phyloP scores from a whole-genome alignment of 768 basidiomycete species.

The Baorangia bicolor region DNA sequence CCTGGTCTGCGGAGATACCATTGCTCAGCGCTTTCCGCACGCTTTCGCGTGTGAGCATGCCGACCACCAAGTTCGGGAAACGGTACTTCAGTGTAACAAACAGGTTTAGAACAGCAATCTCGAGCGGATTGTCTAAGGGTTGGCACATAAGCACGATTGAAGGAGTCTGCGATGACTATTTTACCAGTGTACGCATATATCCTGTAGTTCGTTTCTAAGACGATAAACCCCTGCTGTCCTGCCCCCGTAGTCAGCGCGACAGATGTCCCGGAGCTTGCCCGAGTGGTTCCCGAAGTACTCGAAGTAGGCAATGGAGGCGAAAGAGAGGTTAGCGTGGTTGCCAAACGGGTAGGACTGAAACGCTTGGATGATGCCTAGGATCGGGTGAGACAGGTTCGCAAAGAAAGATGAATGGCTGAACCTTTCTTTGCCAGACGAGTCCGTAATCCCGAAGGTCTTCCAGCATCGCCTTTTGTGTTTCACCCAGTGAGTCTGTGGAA shows the following conservation, averaged over 20 bases:
- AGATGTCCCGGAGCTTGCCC: conserved; percentile 14
- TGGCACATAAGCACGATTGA: conserved; percentile 18
- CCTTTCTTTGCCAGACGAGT: conserved; percentile 83
- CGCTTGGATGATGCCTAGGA: conserved; percentile 66
- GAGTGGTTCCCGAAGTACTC: conserved; percentile 21
- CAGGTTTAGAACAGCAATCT: conserved; percentile 92
- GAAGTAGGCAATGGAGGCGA: conserved; percentile 75
- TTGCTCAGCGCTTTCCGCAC: conserved; percentile 92
- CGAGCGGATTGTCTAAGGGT: conserved; percentile 82
- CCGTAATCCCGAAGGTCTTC: conserved; percentile 94
- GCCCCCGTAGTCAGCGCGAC: conserved; percentile 46
- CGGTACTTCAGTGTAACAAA: conserved; percentile 92
- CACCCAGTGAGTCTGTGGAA: conserved; percentile 74
- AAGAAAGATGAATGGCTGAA: conserved; percentile 34
- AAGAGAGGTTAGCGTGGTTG: conserved; percentile 92
- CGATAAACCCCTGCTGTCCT: conserved; percentile 84
- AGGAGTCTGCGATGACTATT: conserved; percentile 12
- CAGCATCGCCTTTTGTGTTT: conserved; percentile 82
- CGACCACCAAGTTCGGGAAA: conserved; percentile 96
- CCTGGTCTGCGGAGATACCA: conserved; percentile 97
- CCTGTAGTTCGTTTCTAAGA: conserved; percentile 97
- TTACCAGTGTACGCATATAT: conserved; percentile 96
- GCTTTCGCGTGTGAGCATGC: conserved; percentile 91
- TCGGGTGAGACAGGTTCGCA: conserved; percentile 10
- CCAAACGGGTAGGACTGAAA: conserved; percentile 92